Evolutionary conservation across 2,329 filamentous ascomycete genomes (phyloP).

Genomic region (Xylariaceae sp.): DNA sequence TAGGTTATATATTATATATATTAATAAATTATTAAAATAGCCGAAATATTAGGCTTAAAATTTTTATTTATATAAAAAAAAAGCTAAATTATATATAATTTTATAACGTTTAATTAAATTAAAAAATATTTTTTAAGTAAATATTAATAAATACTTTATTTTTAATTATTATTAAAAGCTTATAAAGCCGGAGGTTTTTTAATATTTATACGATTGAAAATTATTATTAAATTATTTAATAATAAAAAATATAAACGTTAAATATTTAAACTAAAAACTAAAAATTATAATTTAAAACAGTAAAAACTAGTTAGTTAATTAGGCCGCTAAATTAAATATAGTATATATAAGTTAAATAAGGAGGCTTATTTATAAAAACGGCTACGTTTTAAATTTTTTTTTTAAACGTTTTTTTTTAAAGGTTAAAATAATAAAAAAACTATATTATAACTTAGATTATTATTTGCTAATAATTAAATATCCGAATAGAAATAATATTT

Average conservation of each 20-base stretch:
- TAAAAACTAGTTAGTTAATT: neutral
- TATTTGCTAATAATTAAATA: too few relatives aligned
- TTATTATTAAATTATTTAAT: slow-evolving; percentile 3
- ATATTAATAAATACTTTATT: slow-evolving; percentile 9
- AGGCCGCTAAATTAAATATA: neutral
- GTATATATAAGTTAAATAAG: neutral
- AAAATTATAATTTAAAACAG: slow-evolving; percentile 2
- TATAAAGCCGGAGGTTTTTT: neutral
- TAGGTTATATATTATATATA: slow-evolving; percentile 1
- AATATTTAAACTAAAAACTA: slow-evolving; percentile 4
- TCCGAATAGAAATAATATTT: too few relatives aligned
- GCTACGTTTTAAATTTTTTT: slow-evolving; percentile 5
- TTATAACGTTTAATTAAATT: neutral
- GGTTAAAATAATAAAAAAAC: too few relatives aligned
- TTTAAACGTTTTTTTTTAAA: slow-evolving; percentile 8
- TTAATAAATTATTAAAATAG: slow-evolving; percentile 3
- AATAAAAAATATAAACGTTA: slow-evolving; percentile 4
- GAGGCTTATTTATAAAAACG: slow-evolving; percentile 1
- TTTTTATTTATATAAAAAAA: slow-evolving; percentile 8
- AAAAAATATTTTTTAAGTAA: slow-evolving; percentile 3
- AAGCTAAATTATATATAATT: neutral
- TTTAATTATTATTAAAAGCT: neutral
- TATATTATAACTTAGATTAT: too few relatives aligned
- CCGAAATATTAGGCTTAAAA: neutral
- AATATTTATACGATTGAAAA: neutral